These are phyloP conservation scores for Orychophragmus violaceus DNA, from an alignment of 345 rosid genomes.

Conservation along the genomic window DNA sequence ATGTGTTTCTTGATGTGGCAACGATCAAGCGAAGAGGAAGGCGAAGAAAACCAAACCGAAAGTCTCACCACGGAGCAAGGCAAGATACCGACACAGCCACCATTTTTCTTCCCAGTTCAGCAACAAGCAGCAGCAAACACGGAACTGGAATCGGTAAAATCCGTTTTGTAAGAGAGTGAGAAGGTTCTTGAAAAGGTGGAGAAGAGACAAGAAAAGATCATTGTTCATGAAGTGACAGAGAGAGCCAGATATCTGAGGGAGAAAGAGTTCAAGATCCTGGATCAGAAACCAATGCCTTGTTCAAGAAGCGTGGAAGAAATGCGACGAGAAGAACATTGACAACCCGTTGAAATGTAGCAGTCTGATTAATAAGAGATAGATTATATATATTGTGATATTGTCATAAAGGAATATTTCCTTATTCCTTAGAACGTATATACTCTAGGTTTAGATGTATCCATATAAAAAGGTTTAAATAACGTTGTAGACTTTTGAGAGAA, in stretches of 20 bases:
- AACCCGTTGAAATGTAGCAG: conserved; percentile 63
- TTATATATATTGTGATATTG: too few relatives aligned
- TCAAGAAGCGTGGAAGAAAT: conserved; percentile 61
- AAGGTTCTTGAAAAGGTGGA: conserved; percentile 61
- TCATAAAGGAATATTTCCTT: too few relatives aligned
- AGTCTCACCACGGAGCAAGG: conserved; percentile 39
- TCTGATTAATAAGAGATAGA: too few relatives aligned
- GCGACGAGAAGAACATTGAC: conserved; percentile 65
- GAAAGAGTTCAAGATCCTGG: conserved; percentile 88
- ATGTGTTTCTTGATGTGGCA: conserved; percentile 22
- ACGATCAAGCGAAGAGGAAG: conserved; percentile 55
- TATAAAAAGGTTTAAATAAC: too few relatives aligned
- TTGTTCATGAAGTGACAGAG: conserved; percentile 63
- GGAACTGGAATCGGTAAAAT: conserved; percentile 64
- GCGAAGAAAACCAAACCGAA: conserved; percentile 53
- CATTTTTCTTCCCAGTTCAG: conserved; percentile 50
- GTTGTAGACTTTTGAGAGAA: too few relatives aligned
- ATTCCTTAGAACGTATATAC: too few relatives aligned
- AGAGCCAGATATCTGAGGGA: conserved; percentile 80
- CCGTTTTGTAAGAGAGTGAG: conserved; percentile 67
- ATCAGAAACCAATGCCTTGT: conserved; percentile 83
- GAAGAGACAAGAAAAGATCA: conserved; percentile 61
- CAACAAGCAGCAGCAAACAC: conserved; percentile 32
- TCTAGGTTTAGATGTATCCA: too few relatives aligned
- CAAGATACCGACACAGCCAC: conserved; percentile 54